phyloP scores from a whole-genome alignment of 164 flowering plant genomes.

The Piper betle region DNA sequence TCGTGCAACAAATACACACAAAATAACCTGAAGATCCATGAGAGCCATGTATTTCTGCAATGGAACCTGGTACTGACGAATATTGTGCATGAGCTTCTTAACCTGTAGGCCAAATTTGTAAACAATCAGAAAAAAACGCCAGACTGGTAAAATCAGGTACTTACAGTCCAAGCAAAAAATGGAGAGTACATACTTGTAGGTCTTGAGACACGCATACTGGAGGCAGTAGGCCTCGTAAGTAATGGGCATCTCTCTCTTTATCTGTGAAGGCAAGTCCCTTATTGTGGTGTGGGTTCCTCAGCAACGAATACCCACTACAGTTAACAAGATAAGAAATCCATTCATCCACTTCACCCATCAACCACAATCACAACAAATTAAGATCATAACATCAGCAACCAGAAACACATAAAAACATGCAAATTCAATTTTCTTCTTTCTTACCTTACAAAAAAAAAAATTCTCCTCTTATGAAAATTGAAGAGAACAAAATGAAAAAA shows the following conservation, averaged over 20 bases:
- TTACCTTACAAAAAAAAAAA: not conserved
- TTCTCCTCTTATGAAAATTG: constrained; percentile 2
- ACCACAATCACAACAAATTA: too few species aligned
- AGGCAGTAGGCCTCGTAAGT: constrained; percentile 76
- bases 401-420: too few species aligned
- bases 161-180: not conserved
- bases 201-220: constrained; percentile 41
- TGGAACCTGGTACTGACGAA: constrained; percentile 66
- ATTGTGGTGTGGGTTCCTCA: constrained; percentile 76
- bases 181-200: constrained; percentile 42
- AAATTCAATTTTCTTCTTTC: too few species aligned
- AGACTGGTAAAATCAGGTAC: too few species aligned
- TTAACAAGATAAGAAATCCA: not conserved
- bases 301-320: constrained; percentile 53
- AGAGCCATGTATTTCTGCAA: constrained; percentile 64
- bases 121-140: constrained; percentile 7
- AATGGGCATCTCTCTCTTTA: constrained; percentile 74
- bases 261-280: constrained; percentile 71
- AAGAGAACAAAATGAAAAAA: too few species aligned
- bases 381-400: not conserved
- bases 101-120: constrained; percentile 24
- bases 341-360: not conserved
- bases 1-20: not conserved
- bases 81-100: constrained; percentile 54
- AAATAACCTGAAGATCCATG: constrained; percentile 70